Conservation (phyloP, 2,329 filamentous ascomycete species). For the Botrytis elliptica region DNA sequence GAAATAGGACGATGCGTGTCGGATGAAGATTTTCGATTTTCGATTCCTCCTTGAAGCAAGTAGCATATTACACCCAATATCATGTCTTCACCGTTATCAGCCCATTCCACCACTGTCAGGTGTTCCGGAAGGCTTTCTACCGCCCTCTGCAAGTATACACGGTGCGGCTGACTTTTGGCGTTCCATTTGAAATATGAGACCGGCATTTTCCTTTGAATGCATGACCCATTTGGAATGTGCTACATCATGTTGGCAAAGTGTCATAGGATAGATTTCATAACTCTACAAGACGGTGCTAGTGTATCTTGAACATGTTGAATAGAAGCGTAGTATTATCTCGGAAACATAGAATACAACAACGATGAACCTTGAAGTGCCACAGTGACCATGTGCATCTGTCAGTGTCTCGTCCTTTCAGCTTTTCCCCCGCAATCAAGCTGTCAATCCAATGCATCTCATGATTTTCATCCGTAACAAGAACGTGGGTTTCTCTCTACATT, state of each 20-base stretch:
- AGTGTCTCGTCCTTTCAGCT: constrained; percentile 1
- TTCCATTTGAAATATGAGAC: not conserved
- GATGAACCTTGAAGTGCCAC: constrained; percentile 3
- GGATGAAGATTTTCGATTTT: not conserved
- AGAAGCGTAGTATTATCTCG: not conserved
- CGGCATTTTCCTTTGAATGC: not conserved
- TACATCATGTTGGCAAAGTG: not conserved
- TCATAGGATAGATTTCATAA: constrained; percentile 6
- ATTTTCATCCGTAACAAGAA: not conserved
- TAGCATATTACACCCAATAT: not conserved
- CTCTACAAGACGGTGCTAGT: not conserved
- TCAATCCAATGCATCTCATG: constrained; percentile 5
- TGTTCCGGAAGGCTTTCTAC: not conserved
- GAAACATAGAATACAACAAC: not conserved
- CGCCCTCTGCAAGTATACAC: not conserved
- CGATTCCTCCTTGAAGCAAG: not conserved
- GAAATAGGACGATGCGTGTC: not conserved
- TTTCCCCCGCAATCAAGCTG: not conserved
- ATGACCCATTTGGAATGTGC: not conserved
- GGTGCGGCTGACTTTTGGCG: constrained; percentile 8
- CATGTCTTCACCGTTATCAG: constrained; percentile 13
- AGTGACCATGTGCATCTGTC: not conserved
- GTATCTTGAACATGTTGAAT: not conserved
- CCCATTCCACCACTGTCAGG: not conserved
- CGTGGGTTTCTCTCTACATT: not conserved